Evolutionary conservation across 768 basidiomycete species (phyloP).

Genomic region (Phaeolepiota aurea): DNA sequence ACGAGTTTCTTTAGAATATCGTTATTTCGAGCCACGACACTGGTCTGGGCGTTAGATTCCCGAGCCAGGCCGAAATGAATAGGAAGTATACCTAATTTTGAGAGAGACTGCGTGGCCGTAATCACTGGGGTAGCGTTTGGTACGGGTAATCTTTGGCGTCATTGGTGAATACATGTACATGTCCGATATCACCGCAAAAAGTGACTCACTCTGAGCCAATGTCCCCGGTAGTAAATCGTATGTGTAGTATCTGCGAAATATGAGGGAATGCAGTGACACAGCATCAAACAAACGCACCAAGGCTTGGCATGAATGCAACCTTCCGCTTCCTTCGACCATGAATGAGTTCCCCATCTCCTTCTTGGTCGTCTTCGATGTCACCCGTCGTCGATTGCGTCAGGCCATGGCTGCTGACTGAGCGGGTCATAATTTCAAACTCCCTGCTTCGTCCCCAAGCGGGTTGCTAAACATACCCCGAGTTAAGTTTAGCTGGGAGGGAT

Average conservation of each 20-base stretch:
- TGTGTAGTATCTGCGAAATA: constrained; percentile 63
- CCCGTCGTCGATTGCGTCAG: constrained; percentile 64
- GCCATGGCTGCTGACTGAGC: constrained; percentile 55
- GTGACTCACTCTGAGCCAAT: constrained; percentile 69
- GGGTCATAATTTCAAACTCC: constrained; percentile 86
- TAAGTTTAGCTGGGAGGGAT: too few relatives aligned
- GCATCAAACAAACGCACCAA: constrained; percentile 38
- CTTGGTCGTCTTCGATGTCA: constrained; percentile 72
- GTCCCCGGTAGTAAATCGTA: constrained; percentile 84
- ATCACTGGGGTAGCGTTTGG: constrained; percentile 68
- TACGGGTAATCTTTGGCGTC: constrained; percentile 60
- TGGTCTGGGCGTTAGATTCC: constrained; percentile 18
- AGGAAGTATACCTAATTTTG: constrained; percentile 60
- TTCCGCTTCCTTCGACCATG: constrained; percentile 69
- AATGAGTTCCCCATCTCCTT: constrained; percentile 46
- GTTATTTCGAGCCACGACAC: constrained; percentile 83
- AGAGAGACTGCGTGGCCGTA: constrained; percentile 67
- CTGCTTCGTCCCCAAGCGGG: constrained; percentile 84
- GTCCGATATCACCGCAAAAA: background rate
- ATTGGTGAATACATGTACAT: too few relatives aligned
- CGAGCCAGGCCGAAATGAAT: constrained; percentile 3
- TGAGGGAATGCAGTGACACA: background rate
- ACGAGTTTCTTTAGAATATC: constrained; percentile 84
- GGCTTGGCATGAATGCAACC: constrained; percentile 81
- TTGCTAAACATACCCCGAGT: too few relatives aligned